These are phyloP conservation scores for Limnanthes douglasii DNA, from an alignment of 345 rosid species.

Conservation along the genomic window DNA sequence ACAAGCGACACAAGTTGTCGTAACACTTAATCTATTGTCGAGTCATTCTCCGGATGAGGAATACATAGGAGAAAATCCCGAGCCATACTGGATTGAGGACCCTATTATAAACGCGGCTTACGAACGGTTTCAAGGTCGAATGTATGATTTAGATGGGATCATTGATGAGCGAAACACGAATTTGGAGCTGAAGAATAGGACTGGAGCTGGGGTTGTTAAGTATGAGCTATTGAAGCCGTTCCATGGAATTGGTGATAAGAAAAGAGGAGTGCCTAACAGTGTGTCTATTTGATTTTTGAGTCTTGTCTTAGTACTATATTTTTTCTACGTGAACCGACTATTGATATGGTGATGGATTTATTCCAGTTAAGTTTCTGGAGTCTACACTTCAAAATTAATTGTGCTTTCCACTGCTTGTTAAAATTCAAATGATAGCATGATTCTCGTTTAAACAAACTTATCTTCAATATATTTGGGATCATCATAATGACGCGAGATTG, in stretches of 20 bases:
- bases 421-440: no score
- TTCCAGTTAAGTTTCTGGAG: no score
- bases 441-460: no score
- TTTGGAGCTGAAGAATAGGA: constrained; percentile 14
- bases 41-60: constrained; percentile 22
- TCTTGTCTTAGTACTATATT: no score
- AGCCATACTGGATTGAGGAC: constrained; percentile 10
- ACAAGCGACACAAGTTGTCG: constrained; percentile 21
- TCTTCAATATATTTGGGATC: no score
- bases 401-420: no score
- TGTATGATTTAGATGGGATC: constrained; percentile 14
- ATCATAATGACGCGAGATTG: no score
- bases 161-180: constrained; percentile 16
- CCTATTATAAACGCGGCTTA: constrained; percentile 13
- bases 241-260: constrained; percentile 12
- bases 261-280: constrained; percentile 17
- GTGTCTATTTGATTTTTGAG: constrained; percentile 15
- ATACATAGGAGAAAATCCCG: constrained; percentile 10
- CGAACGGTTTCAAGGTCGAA: constrained; percentile 11
- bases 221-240: constrained; percentile 18
- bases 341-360: no score
- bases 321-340: no score
- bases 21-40: constrained; percentile 15
- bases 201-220: constrained; percentile 19
- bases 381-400: no score